Base-by-base conservation (phyloP, 371 early-diverging fungal genomes). In the Actinomucor elegans region DNA sequence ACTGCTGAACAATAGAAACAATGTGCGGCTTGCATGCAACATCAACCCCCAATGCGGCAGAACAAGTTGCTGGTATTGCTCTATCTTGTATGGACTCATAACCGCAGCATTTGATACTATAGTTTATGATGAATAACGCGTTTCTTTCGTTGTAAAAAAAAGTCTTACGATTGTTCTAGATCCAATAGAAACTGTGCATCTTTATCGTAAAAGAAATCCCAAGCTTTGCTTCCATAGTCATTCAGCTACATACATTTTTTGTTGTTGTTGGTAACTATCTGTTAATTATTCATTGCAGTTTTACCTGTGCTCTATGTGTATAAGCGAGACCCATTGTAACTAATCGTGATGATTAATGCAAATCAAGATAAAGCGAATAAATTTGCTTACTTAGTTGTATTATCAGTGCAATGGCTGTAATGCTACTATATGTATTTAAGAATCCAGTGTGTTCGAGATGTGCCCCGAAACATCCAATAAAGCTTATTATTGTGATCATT, bases 381-480 rank as follows among this genome's bases (percentile, higher is more conserved):
- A n/a, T n/a, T n/a, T n/a, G 5, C 20, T 26, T 59, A 68, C 69
- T 52, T 40, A 73, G 26, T 62, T 73, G 60, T 5, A 61, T 8
- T 18, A 73, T 50, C 17, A 73, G 32, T 24, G 54, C n/a, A 31
- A 69, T 58, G 18, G 73, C 69, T 2, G 61, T 49, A 5, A 62
- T 53, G 28, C 64, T 64, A 21, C 58, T 66, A 36, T 69, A 69
- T 18, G 61, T 60, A 34, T 68, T 73, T 10, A 73, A 26, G 32
- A 69, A 69, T 12, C 64, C 66, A 5, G 52, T 60, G 28, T 69
- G 57, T 55, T 73, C 69, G 23, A 69, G 27, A 41, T 69, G 61
- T 21, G 67, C 64, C 5, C 73, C 73, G 37, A 73, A 73, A 27
- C 50, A 68, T 12, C 67, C 73, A 42, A 66, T 61, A 35, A 73